Percentiles rank a stretch among this genome's conserved stretches.
phyloP scores from a whole-genome alignment of 306 rosid species.

The peach (Prunus persica) region DNA sequence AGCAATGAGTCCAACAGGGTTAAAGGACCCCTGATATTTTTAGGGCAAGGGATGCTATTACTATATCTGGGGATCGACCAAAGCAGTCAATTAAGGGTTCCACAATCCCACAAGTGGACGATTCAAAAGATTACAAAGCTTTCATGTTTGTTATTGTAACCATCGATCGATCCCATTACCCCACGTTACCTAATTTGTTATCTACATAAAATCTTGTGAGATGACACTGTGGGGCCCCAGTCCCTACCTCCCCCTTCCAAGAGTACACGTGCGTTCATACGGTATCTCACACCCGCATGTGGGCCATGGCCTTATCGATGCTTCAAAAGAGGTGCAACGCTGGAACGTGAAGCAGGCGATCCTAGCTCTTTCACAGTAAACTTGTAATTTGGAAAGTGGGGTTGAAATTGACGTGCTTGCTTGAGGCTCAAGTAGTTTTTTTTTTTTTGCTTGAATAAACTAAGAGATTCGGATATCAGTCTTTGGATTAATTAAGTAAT shows the following conservation, averaged over 20 bases:
- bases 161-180: conserved; percentile 3
- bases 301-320: not conserved
- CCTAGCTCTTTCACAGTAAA: not conserved
- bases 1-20: not conserved
- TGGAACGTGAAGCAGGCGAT: not conserved
- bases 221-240: not conserved
- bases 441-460: not conserved
- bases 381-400: not conserved
- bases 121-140: not conserved
- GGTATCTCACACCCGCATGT: not conserved
- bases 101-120: conserved; percentile 9
- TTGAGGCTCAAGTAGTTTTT: conserved; percentile 31
- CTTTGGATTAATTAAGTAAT: not conserved
- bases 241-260: not conserved
- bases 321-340: not conserved
- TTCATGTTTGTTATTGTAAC: not conserved
- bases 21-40: not conserved
- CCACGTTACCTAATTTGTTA: not conserved
- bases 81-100: not conserved
- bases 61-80: no score
- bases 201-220: conserved; percentile 22
- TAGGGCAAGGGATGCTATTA: not conserved
- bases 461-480: conserved; percentile 17
- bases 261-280: conserved; percentile 12
- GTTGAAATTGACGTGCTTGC: conserved; percentile 22